These are phyloP conservation scores for Coprinellus aureogranulatus DNA, from an alignment of 768 basidiomycete genomes.

Conservation along the genomic window DNA sequence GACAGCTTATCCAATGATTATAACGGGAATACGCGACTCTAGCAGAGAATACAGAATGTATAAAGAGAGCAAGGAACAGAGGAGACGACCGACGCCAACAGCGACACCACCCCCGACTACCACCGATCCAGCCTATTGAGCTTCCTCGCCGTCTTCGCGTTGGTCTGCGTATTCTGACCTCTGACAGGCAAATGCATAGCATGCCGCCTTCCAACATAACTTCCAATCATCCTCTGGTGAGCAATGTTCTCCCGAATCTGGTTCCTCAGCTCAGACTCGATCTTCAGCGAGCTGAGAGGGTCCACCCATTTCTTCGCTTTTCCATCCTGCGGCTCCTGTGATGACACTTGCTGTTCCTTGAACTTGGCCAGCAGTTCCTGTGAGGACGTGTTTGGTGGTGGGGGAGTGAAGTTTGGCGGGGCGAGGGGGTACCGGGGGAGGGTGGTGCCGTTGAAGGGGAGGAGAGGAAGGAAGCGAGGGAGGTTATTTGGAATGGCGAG, in stretches of 20 bases:
- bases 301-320: slow-evolving; percentile 40
- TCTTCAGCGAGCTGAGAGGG: slow-evolving; percentile 69
- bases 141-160: slow-evolving; percentile 86
- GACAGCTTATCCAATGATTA: background rate
- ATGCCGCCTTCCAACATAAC: slow-evolving; percentile 89
- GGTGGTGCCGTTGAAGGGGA: slow-evolving; percentile 76
- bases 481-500: slow-evolving; percentile 82
- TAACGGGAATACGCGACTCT: background rate
- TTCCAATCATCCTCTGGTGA: slow-evolving; percentile 91
- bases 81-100: background rate
- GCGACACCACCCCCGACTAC: slow-evolving; percentile 7
- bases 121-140: slow-evolving; percentile 81
- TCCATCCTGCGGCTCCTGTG: slow-evolving; percentile 23
- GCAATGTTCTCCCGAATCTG: slow-evolving; percentile 87
- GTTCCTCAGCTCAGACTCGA: slow-evolving; percentile 84
- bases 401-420: slow-evolving; percentile 46
- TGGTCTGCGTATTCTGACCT: slow-evolving; percentile 89
- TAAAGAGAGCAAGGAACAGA: no score
- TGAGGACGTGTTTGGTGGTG: slow-evolving; percentile 38
- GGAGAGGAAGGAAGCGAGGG: slow-evolving; percentile 91
- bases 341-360: slow-evolving; percentile 32
- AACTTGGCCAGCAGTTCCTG: slow-evolving; percentile 42
- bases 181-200: slow-evolving; percentile 92
- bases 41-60: background rate
- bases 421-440: slow-evolving; percentile 71